Evolutionary conservation across 2,329 filamentous ascomycete genomes (phyloP).

Genomic region (Sclerotinia nivalis): DNA sequence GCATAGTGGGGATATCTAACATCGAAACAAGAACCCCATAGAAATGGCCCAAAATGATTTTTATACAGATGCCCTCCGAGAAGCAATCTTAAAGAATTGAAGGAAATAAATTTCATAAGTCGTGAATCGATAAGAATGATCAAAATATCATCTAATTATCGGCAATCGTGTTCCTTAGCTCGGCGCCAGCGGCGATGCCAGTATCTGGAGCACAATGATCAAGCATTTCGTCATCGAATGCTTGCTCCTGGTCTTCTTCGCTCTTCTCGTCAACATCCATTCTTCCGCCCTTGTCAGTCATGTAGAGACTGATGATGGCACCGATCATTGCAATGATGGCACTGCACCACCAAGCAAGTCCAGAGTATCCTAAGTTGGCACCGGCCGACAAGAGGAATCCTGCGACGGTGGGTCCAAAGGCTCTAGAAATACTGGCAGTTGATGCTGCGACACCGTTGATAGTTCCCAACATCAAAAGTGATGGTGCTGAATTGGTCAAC

Average conservation of each 20-base stretch:
- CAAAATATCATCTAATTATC: neutral
- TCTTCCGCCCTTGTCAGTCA: constrained; percentile 57
- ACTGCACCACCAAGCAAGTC: constrained; percentile 91
- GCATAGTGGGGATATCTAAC: constrained; percentile 24
- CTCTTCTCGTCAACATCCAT: constrained; percentile 40
- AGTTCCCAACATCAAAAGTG: constrained; percentile 79
- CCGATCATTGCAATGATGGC: constrained; percentile 74
- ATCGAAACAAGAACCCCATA: constrained; percentile 20
- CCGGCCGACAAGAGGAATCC: constrained; percentile 83
- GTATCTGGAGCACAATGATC: constrained; percentile 35
- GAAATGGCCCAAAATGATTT: constrained; percentile 14
- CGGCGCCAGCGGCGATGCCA: constrained; percentile 27
- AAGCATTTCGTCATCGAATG: constrained; percentile 35
- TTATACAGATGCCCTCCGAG: constrained; percentile 22
- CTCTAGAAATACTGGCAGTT: constrained; percentile 83
- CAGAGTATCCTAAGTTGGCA: constrained; percentile 77
- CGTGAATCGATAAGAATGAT: constrained; percentile 16
- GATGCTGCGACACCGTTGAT: constrained; percentile 93
- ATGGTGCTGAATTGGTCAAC: constrained; percentile 83
- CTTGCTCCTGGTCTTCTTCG: constrained; percentile 36
- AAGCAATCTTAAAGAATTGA: constrained; percentile 19
- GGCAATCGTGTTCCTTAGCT: constrained; percentile 4
- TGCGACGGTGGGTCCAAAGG: constrained; percentile 84
- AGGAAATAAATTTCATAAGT: constrained; percentile 21
- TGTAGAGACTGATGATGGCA: constrained; percentile 71